Base-by-base conservation (phyloP, 495 filamentous ascomycete species). In the Tuber umbilicatum region DNA sequence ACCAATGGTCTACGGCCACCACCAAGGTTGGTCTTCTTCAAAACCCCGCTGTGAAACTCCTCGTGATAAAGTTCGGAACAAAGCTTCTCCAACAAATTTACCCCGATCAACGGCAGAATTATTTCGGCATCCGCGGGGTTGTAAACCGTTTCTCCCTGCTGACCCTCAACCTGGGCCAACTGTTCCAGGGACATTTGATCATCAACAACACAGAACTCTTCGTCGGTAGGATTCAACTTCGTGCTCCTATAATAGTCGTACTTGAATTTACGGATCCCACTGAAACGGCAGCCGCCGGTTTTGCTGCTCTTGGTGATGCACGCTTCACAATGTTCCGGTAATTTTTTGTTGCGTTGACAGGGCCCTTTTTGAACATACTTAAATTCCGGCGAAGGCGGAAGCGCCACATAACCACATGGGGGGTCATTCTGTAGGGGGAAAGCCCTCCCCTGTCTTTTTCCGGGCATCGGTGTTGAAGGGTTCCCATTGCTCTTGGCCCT, bases 241-340 rank as follows among this genome's bases (percentile, higher is more conserved):
- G 42, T 72, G 21, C 23, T 27, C 45, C 31, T n/a, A 37, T 77
- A 43, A 12, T 76, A 42, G 10, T 75, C 73, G 21, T 37, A 35
- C 45, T 45, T 76, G 39, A 83, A 83, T 16, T 40, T 75, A 2
- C 82, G 72, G 31, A 83, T 45, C 6, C 68, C 40, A 45, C 42
- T 31, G 23, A 83, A 83, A 2, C 82, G 75, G 39, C 82, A 83
- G 2, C 47, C 35, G 17, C 82, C 82, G 5, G 41, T 35, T 45
- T 69, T 68, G 12, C 67, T 23, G 68, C 74, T 76, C 70, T 78
- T 83, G 43, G 75, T 73, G 64, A 78, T 81, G 67, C 82, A 83
- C 27, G 73, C 76, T 9, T 71, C 72, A 55, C 82, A 83, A 43
- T 75, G 73, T 2, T 81, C 77, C 31, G 60, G 38, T 7, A 74